A percentile compares a stretch with the other conserved stretches of the same genome.
phyloP scores from a whole-genome alignment of 305 asterid species.

The Striga hermonthica region DNA sequence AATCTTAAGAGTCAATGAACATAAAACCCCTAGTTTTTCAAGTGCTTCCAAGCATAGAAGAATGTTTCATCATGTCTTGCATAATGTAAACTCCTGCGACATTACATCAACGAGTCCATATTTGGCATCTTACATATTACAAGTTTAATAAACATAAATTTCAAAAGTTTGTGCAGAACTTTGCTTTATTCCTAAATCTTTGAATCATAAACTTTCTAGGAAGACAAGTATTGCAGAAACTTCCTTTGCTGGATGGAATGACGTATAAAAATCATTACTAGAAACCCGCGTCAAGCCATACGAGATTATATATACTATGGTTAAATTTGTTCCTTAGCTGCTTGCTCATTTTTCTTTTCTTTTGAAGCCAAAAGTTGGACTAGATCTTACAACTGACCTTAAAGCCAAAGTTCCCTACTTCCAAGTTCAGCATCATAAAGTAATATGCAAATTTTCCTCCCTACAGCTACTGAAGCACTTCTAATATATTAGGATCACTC shows the following conservation, averaged over 20 bases:
- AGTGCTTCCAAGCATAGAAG: constrained; percentile 13
- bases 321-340: constrained; percentile 18
- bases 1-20: constrained; percentile 7
- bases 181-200: too few species aligned
- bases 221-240: not conserved
- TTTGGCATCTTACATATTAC: constrained; percentile 7
- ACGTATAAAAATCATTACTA: constrained; percentile 13
- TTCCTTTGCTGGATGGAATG: too few species aligned
- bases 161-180: constrained; percentile 13
- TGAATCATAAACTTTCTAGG: not conserved
- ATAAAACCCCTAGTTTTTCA: not conserved
- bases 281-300: constrained; percentile 16
- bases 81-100: constrained; percentile 6
- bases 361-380: constrained; percentile 14
- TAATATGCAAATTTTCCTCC: not conserved
- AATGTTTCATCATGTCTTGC: constrained; percentile 14
- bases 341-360: constrained; percentile 1
- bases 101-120: constrained; percentile 3
- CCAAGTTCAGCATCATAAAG: not conserved
- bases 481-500: constrained; percentile 23
- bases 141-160: constrained; percentile 14
- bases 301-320: constrained; percentile 11
- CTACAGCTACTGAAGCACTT: not conserved
- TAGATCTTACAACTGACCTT: constrained; percentile 20
- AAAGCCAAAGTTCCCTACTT: constrained; percentile 17